Evolutionary conservation across 2,329 filamentous ascomycete genomes (phyloP), one percentile per base, ranked within the genome.

Genomic region (Thermomyces lanuginosus): DNA sequence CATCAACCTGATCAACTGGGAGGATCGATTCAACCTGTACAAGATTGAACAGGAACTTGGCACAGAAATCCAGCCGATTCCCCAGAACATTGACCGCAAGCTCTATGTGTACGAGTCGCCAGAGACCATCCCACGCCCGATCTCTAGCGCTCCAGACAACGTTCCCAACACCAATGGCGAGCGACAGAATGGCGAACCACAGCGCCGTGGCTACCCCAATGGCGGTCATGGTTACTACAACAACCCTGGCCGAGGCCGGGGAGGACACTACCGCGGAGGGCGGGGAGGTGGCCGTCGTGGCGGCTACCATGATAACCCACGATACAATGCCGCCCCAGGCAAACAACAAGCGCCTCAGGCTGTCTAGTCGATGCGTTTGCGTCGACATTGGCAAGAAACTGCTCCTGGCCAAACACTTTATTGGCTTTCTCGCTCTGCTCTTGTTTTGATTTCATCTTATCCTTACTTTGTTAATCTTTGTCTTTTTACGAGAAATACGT

Each of bases 1-100:
- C 37, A 98, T 98, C 51, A 98, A 98, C 58, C 64, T 98, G 51
- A 98, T 98, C 66, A 95, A 92, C 55, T 98, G 89, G 89, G 89
- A 98, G 31, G 89, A 98, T 53, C 75, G 89, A 15, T 95, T 92
- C 67, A 98, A 95, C 55, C 68, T 98, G 11, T 98, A 98, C 64
- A 91, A 91, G 53, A 98, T 98, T 42, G 89, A 98, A 56, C 79
- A 91, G 43, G 89, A 98, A 46, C 65, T 98, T 21, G 89, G 89
- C 27, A 98, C 89, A 5, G 89, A 98, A 57, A 98, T 98, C 35
- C 80, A 89, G 48, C 76, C 89, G n/a, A 98, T 98, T 44, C 89
- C 89, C 10, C 68, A 73, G 27, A 77, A 72, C 40, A 98, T 98
- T 39, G 89, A 98, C 63, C 95, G 93, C 69, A 91, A 79, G 37